phyloP scores from a whole-genome alignment of 176 grass and related monocot genomes.

The Echinochloa phyllopogon region DNA sequence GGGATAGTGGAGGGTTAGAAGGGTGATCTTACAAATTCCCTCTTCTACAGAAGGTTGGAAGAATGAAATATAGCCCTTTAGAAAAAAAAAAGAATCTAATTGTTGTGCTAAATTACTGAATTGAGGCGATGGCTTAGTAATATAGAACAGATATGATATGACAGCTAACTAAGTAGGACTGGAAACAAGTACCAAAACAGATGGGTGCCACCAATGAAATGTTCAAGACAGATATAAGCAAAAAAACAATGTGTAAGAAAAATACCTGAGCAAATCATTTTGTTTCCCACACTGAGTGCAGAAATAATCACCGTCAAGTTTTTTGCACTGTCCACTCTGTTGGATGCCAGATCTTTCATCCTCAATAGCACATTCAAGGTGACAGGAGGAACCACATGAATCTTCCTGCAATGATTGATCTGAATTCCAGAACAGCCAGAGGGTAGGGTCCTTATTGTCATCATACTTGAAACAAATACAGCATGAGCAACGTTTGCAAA shows the following conservation, averaged over 20 bases:
- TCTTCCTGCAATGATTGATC: constrained; percentile 48
- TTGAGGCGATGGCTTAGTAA: neutral
- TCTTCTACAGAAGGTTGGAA: neutral
- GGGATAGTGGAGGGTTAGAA: neutral
- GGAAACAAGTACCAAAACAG: neutral
- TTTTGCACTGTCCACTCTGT: constrained; percentile 48
- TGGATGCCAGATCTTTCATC: constrained; percentile 55
- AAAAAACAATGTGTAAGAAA: constrained; percentile 20
- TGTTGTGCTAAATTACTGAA: constrained; percentile 1
- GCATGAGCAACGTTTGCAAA: constrained; percentile 68
- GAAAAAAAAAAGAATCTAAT: neutral
- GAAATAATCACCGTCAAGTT: constrained; percentile 62
- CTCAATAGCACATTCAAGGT: constrained; percentile 63
- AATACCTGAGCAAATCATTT: constrained; percentile 71
- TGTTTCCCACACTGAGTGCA: constrained; percentile 56
- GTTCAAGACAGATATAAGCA: constrained; percentile 3
- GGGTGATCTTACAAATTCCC: neutral
- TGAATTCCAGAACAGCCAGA: constrained; percentile 61
- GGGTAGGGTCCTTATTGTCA: constrained; percentile 69
- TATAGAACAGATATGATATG: constrained; percentile 28
- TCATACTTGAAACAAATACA: constrained; percentile 70
- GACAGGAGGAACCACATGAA: constrained; percentile 60
- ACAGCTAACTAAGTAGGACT: constrained; percentile 11
- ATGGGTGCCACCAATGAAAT: constrained; percentile 24
- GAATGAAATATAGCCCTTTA: neutral